A percentile compares a stretch with the other conserved stretches of the same genome.
Evolutionary conservation across 495 filamentous ascomycete genomes (phyloP).

Genomic region (Hypoxylon lienhwacheense): DNA sequence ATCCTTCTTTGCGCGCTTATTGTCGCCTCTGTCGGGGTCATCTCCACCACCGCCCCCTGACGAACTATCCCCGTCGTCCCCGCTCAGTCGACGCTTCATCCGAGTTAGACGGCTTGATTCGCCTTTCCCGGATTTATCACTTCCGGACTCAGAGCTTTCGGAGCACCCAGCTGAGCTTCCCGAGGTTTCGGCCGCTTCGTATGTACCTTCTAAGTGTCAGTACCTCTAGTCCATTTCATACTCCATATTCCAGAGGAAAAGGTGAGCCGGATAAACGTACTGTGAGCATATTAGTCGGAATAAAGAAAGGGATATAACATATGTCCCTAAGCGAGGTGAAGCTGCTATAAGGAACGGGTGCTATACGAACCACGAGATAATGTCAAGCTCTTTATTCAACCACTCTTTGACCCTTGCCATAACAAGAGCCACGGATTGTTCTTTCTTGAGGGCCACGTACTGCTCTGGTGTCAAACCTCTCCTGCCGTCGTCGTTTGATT

Average conservation of each 20-base stretch:
- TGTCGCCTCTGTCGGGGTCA: slow-evolving; percentile 31
- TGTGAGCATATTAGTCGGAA: slow-evolving; percentile 27
- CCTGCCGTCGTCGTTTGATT: slow-evolving; percentile 17
- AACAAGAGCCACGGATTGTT: slow-evolving; percentile 30
- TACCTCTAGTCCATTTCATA: not conserved
- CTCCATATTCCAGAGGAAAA: not conserved
- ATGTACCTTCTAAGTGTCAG: slow-evolving; percentile 24
- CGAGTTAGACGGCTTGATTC: slow-evolving; percentile 20
- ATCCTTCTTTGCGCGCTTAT: slow-evolving; percentile 36
- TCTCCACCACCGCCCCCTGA: slow-evolving; percentile 33
- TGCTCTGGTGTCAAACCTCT: slow-evolving; percentile 37
- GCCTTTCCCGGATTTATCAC: slow-evolving; percentile 6
- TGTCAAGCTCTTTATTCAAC: slow-evolving; percentile 37
- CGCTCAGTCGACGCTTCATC: slow-evolving; percentile 33
- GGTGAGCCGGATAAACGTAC: not conserved
- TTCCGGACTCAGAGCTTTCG: slow-evolving; percentile 2
- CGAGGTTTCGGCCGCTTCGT: slow-evolving; percentile 36
- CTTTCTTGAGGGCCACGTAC: slow-evolving; percentile 34
- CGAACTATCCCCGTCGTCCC: slow-evolving; percentile 30
- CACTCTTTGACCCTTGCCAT: slow-evolving; percentile 33
- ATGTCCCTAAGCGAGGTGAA: not conserved
- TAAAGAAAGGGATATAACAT: too few species aligned
- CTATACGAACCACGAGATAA: slow-evolving; percentile 36
- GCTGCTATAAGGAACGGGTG: not conserved
- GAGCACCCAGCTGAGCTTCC: slow-evolving; percentile 12